Evolutionary conservation across 768 basidiomycete genomes (phyloP).

Genomic region (Serendipita sp.): DNA sequence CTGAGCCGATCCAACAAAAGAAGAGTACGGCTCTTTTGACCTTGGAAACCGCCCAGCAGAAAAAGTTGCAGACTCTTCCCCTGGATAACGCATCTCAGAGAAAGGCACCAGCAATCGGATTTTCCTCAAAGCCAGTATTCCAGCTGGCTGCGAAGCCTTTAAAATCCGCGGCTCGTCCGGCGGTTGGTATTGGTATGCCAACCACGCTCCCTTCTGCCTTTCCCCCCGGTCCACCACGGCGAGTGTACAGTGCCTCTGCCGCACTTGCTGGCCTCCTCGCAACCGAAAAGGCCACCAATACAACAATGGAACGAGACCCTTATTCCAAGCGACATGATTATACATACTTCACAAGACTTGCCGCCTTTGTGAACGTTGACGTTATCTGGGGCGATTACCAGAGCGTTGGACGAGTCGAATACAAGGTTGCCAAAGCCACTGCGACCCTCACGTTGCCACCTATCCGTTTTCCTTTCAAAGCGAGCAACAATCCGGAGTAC

Average conservation of each 20-base stretch:
- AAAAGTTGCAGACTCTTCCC: background rate
- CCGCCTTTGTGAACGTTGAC: slow-evolving; percentile 79
- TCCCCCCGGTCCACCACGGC: background rate
- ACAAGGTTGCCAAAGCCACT: background rate
- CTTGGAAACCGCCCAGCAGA: too few relatives aligned
- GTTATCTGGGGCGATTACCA: slow-evolving; percentile 34
- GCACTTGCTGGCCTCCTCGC: slow-evolving; percentile 33
- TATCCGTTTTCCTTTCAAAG: background rate
- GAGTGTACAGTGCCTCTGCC: slow-evolving; percentile 14
- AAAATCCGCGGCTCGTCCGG: background rate
- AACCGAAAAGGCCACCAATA: slow-evolving; percentile 72
- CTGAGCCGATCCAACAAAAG: background rate
- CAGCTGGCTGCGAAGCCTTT: background rate
- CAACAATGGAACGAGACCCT: slow-evolving; percentile 79
- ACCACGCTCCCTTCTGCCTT: background rate
- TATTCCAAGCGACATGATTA: slow-evolving; percentile 76
- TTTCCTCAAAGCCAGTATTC: background rate
- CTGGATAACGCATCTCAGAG: background rate
- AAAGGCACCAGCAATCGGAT: background rate
- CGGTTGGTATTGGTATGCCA: background rate
- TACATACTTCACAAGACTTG: slow-evolving; percentile 64
- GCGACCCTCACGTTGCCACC: background rate
- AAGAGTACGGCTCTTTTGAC: background rate
- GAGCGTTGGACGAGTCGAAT: background rate
- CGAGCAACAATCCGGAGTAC: background rate